Conservation (phyloP, 371 early-diverging fungal genomes). For the Mucor velutinosus region DNA sequence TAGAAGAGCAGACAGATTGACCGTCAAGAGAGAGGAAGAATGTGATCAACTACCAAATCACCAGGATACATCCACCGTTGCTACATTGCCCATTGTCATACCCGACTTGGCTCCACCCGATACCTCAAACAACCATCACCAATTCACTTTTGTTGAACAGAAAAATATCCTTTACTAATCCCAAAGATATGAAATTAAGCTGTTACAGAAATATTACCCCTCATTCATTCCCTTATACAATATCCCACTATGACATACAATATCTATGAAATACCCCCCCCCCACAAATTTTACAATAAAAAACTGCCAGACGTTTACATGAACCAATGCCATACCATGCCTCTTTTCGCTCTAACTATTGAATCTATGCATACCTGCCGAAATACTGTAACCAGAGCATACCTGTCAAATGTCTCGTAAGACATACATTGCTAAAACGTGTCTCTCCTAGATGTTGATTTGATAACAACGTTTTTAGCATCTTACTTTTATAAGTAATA, state of each 20-base stretch:
- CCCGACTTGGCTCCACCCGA: background rate
- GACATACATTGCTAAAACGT: too few species aligned
- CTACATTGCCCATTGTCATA: slow-evolving; percentile 1
- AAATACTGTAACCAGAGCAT: too few species aligned
- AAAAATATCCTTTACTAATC: background rate
- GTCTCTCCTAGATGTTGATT: too few species aligned
- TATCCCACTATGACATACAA: background rate
- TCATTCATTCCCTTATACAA: background rate
- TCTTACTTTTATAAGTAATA: too few species aligned
- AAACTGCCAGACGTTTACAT: too few species aligned
- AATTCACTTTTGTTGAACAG: background rate
- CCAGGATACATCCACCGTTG: slow-evolving; percentile 1
- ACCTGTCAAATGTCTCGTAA: too few species aligned
- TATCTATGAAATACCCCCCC: background rate
- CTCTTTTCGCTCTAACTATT: too few species aligned
- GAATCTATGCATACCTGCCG: too few species aligned
- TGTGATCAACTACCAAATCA: background rate
- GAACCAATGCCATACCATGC: too few species aligned
- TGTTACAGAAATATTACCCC: background rate
- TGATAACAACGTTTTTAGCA: too few species aligned
- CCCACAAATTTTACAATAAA: too few species aligned
- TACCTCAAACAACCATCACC: background rate
- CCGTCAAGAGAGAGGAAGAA: background rate
- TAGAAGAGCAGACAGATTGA: slow-evolving; percentile 4
- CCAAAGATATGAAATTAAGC: too few species aligned